Conservation (phyloP, 441 rosid genomes). For the Brassica balearica region DNA sequence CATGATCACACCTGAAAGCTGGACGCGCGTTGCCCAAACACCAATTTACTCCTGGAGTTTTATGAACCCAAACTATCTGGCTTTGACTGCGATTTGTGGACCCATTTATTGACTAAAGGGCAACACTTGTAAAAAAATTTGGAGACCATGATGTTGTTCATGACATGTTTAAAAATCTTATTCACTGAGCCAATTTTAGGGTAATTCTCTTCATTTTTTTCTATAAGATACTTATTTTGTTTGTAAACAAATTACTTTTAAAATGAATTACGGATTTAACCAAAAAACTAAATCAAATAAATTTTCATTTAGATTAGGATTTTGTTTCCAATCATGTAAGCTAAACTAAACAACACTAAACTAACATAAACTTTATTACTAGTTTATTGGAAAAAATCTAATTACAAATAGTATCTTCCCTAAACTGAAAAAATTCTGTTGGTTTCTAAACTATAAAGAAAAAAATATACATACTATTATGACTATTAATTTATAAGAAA, state of each 20-base stretch:
- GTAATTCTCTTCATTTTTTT: too few species aligned
- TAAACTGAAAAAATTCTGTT: not conserved
- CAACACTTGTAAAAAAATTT: not conserved
- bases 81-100: constrained; percentile 17
- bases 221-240: too few species aligned
- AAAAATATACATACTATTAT: not conserved
- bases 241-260: not conserved
- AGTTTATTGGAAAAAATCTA: not conserved
- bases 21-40: constrained; percentile 33
- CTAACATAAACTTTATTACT: not conserved
- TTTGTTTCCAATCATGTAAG: not conserved
- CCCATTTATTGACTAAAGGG: constrained; percentile 3
- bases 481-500: not conserved
- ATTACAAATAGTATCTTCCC: not conserved
- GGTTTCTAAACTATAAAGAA: not conserved
- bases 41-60: constrained; percentile 20
- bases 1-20: constrained; percentile 34
- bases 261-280: not conserved
- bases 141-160: not conserved
- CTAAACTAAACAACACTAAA: not conserved
- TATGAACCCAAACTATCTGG: constrained; percentile 16
- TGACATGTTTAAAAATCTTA: too few species aligned
- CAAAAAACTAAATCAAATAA: too few species aligned
- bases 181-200: too few species aligned
- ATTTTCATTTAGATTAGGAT: not conserved